Evolutionary conservation across 148 eudicot species (phyloP).

Genomic region (Drosera capensis): DNA sequence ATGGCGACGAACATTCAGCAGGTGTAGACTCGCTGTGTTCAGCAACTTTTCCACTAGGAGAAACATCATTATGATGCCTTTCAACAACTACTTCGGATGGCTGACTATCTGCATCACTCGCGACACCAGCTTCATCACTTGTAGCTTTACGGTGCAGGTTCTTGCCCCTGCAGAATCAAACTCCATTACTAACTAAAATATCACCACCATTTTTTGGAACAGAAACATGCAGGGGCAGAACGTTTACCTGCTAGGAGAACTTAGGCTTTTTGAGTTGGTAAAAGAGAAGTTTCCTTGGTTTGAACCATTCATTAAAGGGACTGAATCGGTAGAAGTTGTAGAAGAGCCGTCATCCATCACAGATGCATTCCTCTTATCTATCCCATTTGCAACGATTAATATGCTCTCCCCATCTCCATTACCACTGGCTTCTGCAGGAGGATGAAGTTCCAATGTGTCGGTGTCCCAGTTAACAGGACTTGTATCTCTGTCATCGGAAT

Average conservation of each 20-base stretch:
- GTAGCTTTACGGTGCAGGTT: conserved; percentile 33
- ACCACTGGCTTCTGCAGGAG: conserved; percentile 40
- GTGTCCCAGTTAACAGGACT: conserved; percentile 67
- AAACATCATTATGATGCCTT: conserved; percentile 18
- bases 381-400: conserved; percentile 45
- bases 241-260: conserved; percentile 43
- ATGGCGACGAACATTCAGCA: conserved; percentile 24
- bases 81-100: conserved; percentile 25
- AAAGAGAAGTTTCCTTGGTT: conserved; percentile 28
- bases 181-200: conserved; percentile 1
- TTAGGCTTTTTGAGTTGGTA: conserved; percentile 26
- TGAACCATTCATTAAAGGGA: conserved; percentile 39
- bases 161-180: conserved; percentile 32
- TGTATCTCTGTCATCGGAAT: conserved; percentile 64
- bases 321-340: conserved; percentile 73
- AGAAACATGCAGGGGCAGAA: background rate
- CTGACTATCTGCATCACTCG: conserved; percentile 24
- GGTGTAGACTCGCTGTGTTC: conserved; percentile 25
- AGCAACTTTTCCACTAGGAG: conserved; percentile 22
- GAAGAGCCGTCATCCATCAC: conserved; percentile 74
- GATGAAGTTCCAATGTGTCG: conserved; percentile 45
- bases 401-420: conserved; percentile 23
- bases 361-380: conserved; percentile 30
- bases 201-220: background rate
- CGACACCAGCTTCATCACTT: conserved; percentile 23